Percentiles rank a stretch among this genome's conserved stretches.
Evolutionary conservation across 2,329 filamentous ascomycete species (phyloP).

Genomic region (Pyrenophora graminea): DNA sequence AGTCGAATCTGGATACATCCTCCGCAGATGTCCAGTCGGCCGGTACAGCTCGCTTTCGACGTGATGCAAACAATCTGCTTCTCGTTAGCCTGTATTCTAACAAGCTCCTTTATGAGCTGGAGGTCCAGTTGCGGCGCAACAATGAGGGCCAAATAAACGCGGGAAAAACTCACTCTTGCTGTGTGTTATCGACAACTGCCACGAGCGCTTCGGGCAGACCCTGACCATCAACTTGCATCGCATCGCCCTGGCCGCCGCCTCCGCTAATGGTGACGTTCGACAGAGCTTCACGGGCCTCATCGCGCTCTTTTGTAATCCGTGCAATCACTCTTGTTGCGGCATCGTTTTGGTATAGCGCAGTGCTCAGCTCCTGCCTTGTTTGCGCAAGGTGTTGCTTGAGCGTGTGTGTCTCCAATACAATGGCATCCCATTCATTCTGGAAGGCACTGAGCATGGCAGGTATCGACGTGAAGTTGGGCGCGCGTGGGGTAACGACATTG

Average conservation of each 20-base stretch:
- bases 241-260: slow-evolving; percentile 63
- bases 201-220: slow-evolving; percentile 73
- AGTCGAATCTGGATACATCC: slow-evolving; percentile 65
- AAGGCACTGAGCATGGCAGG: slow-evolving; percentile 91
- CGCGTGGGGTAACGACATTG: slow-evolving; percentile 82
- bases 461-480: slow-evolving; percentile 93
- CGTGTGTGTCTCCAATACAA: slow-evolving; percentile 89
- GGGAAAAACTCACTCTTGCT: slow-evolving; percentile 66
- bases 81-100: slow-evolving; percentile 26
- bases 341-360: slow-evolving; percentile 94
- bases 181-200: slow-evolving; percentile 76
- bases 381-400: slow-evolving; percentile 86
- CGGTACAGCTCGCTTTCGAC: slow-evolving; percentile 86
- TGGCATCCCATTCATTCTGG: slow-evolving; percentile 97
- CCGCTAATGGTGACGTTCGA: slow-evolving; percentile 79
- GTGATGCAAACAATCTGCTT: slow-evolving; percentile 77
- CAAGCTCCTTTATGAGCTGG: no score
- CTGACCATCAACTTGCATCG: slow-evolving; percentile 89
- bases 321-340: slow-evolving; percentile 95
- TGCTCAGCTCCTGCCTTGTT: slow-evolving; percentile 90
- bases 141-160: no score
- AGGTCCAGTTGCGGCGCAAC: no score
- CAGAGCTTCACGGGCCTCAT: slow-evolving; percentile 87
- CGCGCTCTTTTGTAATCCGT: slow-evolving; percentile 83
- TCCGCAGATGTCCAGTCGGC: slow-evolving; percentile 82